These are phyloP conservation scores for Persicaria maculosa DNA, from an alignment of 148 eudicot species.

Conservation along the genomic window DNA sequence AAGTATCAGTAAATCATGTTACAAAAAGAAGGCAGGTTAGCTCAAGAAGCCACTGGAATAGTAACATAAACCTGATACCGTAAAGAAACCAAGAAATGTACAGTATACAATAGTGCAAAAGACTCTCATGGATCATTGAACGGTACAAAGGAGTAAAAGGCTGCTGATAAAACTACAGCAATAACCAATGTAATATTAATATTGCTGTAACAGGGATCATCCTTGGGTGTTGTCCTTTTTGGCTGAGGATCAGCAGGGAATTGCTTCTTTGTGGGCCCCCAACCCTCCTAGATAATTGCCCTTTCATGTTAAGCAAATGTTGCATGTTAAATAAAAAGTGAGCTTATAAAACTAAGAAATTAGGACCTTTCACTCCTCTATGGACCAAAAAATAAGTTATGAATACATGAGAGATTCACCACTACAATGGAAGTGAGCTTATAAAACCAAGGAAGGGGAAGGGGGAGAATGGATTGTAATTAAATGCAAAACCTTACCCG, in stretches of 20 bases:
- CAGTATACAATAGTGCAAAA: not conserved
- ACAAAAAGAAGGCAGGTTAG: not conserved
- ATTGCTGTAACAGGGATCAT: not conserved
- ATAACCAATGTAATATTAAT: too few relatives aligned
- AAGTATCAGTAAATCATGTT: not conserved
- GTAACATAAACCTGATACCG: slow-evolving; percentile 7
- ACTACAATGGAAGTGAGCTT: not conserved
- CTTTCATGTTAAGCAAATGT: not conserved
- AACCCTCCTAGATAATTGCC: not conserved
- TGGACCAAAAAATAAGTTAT: not conserved
- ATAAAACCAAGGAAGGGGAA: not conserved
- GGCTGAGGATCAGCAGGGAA: not conserved
- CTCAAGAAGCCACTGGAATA: slow-evolving; percentile 10
- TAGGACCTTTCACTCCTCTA: not conserved
- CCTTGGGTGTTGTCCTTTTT: not conserved
- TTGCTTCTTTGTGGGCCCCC: not conserved
- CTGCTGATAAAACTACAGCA: too few relatives aligned
- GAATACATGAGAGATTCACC: not conserved
- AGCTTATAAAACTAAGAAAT: not conserved
- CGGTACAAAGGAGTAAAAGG: not conserved
- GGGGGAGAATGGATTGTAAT: not conserved
- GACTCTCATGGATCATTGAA: not conserved
- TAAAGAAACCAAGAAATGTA: not conserved
- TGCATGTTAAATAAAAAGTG: not conserved
- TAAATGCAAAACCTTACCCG: slow-evolving; percentile 46